Base-by-base conservation (phyloP, 768 basidiomycete genomes). In the Tylopilus intermedius region DNA sequence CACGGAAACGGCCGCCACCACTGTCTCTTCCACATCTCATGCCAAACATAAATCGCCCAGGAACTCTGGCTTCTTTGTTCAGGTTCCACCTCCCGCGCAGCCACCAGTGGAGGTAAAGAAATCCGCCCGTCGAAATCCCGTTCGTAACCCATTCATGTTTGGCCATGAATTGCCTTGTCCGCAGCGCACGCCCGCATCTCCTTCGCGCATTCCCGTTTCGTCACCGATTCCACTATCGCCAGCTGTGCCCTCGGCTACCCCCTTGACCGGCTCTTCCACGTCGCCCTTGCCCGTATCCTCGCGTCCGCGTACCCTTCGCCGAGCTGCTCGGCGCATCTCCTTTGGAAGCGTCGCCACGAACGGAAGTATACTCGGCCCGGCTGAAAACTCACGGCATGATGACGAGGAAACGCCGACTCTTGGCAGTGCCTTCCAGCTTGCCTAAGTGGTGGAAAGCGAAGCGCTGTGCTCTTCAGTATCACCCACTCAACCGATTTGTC, bases 401-500 rank as follows among this genome's bases (percentile, higher is more conserved):
- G 67, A 66, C 7, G 68, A 71, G 48, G 68, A 68, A 51, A 67
- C 72, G 26, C 54, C 66, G 42, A 71, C 72, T 51, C 67, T 90
- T 46, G 88, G 79, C 27, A 89, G 86, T 62, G 88, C 88, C 26
- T 88, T 91, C 66, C 83, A 86, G 58, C 68, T 86, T 67, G 75
- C 71, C 13, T 85, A 59, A 75, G 30, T 44, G 18, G 45, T 39
- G 43, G 26, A 27, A 26, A 24, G 21, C 44, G 56, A 49, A 51
- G 45, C 5, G 46, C 47, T 44, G 48, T 50, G 13, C 32, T n/a
- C 59, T 53, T 50, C 48, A 32, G 30, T 11, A 32, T 22, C 22
- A 32, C 14, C 30, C 41, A 26, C 53, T 32, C 45, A 8, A 51
- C 42, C 24, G 21, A 56, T 56, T 29, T 45, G 5, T 50, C 49